Base-by-base conservation (phyloP, 345 rosid genomes). In the Toxicodendron radicans region DNA sequence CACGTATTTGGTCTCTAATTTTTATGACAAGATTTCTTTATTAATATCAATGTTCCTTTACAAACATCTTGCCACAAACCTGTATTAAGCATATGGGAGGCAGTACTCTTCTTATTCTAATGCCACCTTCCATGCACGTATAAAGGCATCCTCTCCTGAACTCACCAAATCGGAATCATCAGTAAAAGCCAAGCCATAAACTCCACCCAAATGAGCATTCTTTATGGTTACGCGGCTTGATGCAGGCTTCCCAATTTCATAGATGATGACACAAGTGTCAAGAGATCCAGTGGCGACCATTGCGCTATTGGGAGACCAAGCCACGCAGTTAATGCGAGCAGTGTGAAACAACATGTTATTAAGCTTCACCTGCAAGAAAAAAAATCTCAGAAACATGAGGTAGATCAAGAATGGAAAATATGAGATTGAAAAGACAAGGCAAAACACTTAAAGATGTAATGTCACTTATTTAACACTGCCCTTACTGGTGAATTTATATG, bases 261-360 rank as follows among this genome's bases (percentile, higher is more conserved):
- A 93, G 35, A 91, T 80, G 64, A 93, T 88, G 74, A 93, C 88
- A 43, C 88, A 88, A 0, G 91, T 93, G 81, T 91, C 98, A 16
- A 93, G 92, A 4, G 98, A 93, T 57, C 98, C 98, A 13, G 97
- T 93, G 16, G 94, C 94, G 59, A 93, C 88, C 91, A 80, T 82
- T 59, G 71, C 80, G 76, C 85, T 87, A 79, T 88, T 83, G 14
- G 98, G 94, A 73, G 98, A 91, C 98, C 98, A 93, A 41, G 98
- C 95, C 56, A 92, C 79, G 82, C 95, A 92, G 86, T 90, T 92
- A 79, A 92, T 83, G 68, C 97, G 93, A 21, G 97, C 92, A 61
- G 85, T 87, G 76, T 92, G 97, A 82, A 86, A 92, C 83, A 89
- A 66, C 97, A 92, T 90, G 83, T 89, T 92, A 89, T 92, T 92